phyloP scores from a whole-genome alignment of 805 yeast genomes.

The Isabelozyma rhagii region DNA sequence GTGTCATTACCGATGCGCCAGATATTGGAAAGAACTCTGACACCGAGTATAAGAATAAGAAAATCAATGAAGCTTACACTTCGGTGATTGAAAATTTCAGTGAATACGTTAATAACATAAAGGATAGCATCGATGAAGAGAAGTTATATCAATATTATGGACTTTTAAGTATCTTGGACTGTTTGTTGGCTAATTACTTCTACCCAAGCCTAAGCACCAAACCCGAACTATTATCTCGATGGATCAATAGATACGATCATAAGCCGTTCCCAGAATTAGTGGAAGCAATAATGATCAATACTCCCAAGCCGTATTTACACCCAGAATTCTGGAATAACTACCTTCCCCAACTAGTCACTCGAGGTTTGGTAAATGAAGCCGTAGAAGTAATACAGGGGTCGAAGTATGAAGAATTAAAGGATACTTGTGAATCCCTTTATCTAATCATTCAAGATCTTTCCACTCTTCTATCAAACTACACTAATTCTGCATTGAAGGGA shows the following conservation, averaged over 20 bases:
- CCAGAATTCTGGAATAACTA: conserved; percentile 62
- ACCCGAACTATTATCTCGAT: conserved; percentile 46
- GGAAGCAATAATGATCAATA: conserved; percentile 42
- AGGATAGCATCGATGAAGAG: conserved; percentile 23
- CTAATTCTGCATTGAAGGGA: conserved; percentile 35
- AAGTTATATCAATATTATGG: conserved; percentile 30
- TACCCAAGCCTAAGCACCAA: conserved; percentile 31
- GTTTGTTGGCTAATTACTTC: conserved; percentile 54
- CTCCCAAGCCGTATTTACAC: conserved; percentile 45
- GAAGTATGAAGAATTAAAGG: conserved; percentile 38
- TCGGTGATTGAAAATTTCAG: conserved; percentile 25
- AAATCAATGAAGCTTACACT: conserved; percentile 23
- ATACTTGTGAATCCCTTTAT: conserved; percentile 25
- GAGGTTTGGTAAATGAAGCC: conserved; percentile 64
- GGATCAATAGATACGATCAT: conserved; percentile 72
- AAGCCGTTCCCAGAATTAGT: conserved; percentile 55
- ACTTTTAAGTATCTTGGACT: conserved; percentile 50
- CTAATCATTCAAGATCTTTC: conserved; percentile 40
- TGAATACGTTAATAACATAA: conserved; percentile 22
- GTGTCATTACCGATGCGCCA: conserved; percentile 23
- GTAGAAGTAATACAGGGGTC: conserved; percentile 43
- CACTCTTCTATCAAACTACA: conserved; percentile 37
- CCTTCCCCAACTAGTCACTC: conserved; percentile 50
- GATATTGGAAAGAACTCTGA: conserved; percentile 9
- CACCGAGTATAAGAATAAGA: conserved; percentile 4